These are phyloP conservation scores for Termitomyces sp. DNA, from an alignment of 768 basidiomycete genomes.

Conservation along the genomic window DNA sequence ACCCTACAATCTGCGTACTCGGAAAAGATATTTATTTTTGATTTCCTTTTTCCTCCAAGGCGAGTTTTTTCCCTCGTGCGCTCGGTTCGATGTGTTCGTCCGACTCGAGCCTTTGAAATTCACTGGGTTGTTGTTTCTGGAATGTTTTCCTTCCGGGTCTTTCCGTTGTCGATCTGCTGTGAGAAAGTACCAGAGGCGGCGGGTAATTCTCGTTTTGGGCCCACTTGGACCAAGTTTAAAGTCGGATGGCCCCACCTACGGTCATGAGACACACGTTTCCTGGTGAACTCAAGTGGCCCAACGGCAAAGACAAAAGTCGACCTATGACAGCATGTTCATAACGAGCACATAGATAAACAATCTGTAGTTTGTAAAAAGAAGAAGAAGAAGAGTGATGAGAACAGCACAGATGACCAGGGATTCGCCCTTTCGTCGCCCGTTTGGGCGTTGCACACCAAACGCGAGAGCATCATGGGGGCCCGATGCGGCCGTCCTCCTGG, in stretches of 20 bases:
- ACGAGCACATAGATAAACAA: conserved; percentile 18
- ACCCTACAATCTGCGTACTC: background rate
- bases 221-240: too few species aligned
- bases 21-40: too few species aligned
- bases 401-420: conserved; percentile 9
- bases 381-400: conserved; percentile 10
- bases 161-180: background rate
- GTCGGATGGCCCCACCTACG: too few species aligned
- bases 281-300: conserved; percentile 6
- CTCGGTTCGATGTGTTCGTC: background rate
- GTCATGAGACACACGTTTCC: conserved; percentile 12
- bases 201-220: background rate
- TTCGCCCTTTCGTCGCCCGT: conserved; percentile 10
- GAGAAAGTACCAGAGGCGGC: too few species aligned
- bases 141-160: background rate
- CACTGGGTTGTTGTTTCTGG: background rate
- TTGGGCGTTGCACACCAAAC: conserved; percentile 8
- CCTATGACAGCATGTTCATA: conserved; percentile 17
- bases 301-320: conserved; percentile 13
- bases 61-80: background rate
- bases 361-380: background rate
- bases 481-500: conserved; percentile 34
- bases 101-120: background rate
- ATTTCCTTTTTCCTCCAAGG: background rate
- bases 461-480: conserved; percentile 16